Conservation (phyloP, 306 rosid species). For the Cicer bijugum region DNA sequence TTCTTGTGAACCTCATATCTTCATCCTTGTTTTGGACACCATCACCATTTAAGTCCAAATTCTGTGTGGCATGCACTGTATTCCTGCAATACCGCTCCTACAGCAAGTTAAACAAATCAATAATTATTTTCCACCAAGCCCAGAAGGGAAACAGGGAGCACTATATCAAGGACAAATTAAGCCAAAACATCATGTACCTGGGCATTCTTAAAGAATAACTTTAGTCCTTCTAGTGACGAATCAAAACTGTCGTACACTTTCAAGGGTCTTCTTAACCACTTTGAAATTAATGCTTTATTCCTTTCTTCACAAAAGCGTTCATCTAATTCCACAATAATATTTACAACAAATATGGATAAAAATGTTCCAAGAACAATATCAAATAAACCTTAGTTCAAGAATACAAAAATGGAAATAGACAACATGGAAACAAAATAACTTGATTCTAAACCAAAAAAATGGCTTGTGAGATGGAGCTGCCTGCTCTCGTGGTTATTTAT, state of each 20-base stretch:
- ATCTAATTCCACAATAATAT: slow-evolving; percentile 63
- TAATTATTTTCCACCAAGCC: slow-evolving; percentile 19
- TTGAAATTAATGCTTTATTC: slow-evolving; percentile 72
- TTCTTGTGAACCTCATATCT: slow-evolving; percentile 46
- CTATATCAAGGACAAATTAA: slow-evolving; percentile 24
- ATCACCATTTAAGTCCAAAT: slow-evolving; percentile 42
- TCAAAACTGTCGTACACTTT: slow-evolving; percentile 65
- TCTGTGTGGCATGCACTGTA: slow-evolving; percentile 48
- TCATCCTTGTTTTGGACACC: slow-evolving; percentile 42
- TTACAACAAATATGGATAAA: slow-evolving; percentile 13
- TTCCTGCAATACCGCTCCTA: slow-evolving; percentile 67
- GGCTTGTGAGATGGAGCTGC: slow-evolving; percentile 23
- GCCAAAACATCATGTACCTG: slow-evolving; percentile 57
- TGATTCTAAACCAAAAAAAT: slow-evolving; percentile 33
- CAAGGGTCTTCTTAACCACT: slow-evolving; percentile 85
- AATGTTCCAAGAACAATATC: slow-evolving; percentile 28
- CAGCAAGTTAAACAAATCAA: slow-evolving; percentile 46
- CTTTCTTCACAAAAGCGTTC: slow-evolving; percentile 86
- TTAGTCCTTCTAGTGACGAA: slow-evolving; percentile 62
- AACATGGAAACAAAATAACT: slow-evolving; percentile 1
- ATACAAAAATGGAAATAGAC: slow-evolving; percentile 18
- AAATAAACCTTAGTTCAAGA: slow-evolving; percentile 35
- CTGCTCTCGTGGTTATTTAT: slow-evolving; percentile 29
- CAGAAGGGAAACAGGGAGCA: not conserved
- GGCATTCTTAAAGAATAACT: slow-evolving; percentile 67